Base-by-base conservation (phyloP, 2,329 filamentous ascomycete species). In the Fusarium oxysporum region DNA sequence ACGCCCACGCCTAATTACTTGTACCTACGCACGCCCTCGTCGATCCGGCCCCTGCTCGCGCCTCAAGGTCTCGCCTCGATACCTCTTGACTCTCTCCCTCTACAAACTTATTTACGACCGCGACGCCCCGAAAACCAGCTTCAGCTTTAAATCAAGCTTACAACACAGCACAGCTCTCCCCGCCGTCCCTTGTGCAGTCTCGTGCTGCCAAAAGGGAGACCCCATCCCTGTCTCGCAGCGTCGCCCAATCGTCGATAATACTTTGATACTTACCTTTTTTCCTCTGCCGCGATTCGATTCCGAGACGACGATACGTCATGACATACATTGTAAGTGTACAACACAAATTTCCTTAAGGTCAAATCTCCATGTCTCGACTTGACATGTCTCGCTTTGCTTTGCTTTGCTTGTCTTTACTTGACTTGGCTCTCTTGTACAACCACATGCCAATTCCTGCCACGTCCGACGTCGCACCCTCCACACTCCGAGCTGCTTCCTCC, bases 291-390 rank as follows among this genome's bases (percentile, higher is more conserved):
- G 62, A 73, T 69, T 74, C 67, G 67, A 68, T 55, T 55, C 55
- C n/a, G 64, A 72, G 54, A 61, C 63, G 54, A 59, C 63, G 64
- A 81, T 80, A 80, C 80, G 79, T 79, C 79, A 82, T 82, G 81
- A 81, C 81, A 78, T 82, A 82, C 76, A 82, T 82, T 79, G 81
- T 82, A 78, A 82, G 81, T 82, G 56, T 62, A 59, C 57, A 65
- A 54, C 57, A 65, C 59, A 73, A 72, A 68, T 47, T 57, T 58
- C 62, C 48, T 59, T 50, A 63, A 69, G 25, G n/a, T 30, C 65
- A 65, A 68, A 66, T 61, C 56, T 72, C 71, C 58, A 55, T 63
- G 54, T 57, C 62, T 55, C 41, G 44, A 53, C 59, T 55, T 54
- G 50, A 40, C 32, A 41, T 65, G 51, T 62, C 62, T 55, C 35